These are phyloP conservation scores for Hygrophorus pudorinus DNA, from an alignment of 768 basidiomycete species.

Conservation along the genomic window DNA sequence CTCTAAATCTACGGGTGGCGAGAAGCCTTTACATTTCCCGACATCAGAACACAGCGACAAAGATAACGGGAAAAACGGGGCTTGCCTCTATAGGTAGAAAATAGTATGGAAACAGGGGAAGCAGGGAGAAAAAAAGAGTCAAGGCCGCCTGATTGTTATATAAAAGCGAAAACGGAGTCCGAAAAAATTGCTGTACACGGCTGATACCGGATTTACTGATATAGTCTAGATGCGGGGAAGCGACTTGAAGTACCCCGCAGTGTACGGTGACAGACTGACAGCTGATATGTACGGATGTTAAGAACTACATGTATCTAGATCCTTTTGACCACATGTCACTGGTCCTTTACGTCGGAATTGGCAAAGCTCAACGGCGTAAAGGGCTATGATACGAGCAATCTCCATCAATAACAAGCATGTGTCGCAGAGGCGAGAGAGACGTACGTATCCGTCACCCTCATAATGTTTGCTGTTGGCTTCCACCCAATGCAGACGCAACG, in stretches of 20 bases:
- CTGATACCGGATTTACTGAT: neutral
- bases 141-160: conserved; percentile 20
- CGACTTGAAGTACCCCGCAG: too few relatives aligned
- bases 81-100: conserved; percentile 32
- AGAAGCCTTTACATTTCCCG: conserved; percentile 22
- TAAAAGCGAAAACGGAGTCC: conserved; percentile 27
- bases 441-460: conserved; percentile 79
- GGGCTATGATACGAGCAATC: conserved; percentile 20
- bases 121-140: conserved; percentile 16
- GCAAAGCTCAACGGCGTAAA: conserved; percentile 43
- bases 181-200: conserved; percentile 25
- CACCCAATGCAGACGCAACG: conserved; percentile 95
- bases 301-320: too few relatives aligned
- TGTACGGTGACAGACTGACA: too few relatives aligned
- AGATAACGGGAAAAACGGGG: conserved; percentile 1
- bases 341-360: conserved; percentile 27
- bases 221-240: too few relatives aligned
- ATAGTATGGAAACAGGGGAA: conserved; percentile 25
- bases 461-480: conserved; percentile 97
- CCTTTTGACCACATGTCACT: conserved; percentile 12
- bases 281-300: too few relatives aligned
- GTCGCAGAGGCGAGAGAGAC: conserved; percentile 9
- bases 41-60: neutral
- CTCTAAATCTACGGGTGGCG: conserved; percentile 48
- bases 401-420: conserved; percentile 13